Base-by-base conservation (phyloP, 140 eudicot genomes). In the Anethum foeniculum region DNA sequence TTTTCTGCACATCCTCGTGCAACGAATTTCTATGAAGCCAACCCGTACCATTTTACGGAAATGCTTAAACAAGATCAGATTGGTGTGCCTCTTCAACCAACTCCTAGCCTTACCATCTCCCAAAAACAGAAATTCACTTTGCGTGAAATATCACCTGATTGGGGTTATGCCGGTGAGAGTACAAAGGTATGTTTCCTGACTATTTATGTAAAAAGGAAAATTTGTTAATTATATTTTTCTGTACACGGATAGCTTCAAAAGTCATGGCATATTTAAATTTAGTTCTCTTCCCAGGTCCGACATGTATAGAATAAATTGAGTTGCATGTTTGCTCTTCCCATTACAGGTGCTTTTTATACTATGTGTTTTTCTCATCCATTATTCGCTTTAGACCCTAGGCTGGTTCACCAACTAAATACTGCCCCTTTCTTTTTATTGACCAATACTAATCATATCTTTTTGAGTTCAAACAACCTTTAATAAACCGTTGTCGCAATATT, bases 141-240 rank as follows among this genome's bases (percentile, higher is more conserved):
- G 62, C 88, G 86, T 72, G 98, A 91, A 77, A 85, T 96, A 79
- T 88, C 93, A 80, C 99, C 99, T 68, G 93, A 90, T 80, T 96
- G 98, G 98, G 96, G 97, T 51, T 96, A 85, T 90, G 83, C 92
- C 71, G 82, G 89, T 76, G 97, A 96, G 85, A 78, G 88, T 60
- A 87, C 97, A 19, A 96, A 93, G 98, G 98, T 96, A 87, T 76
- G 15, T 84, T 62, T 32, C 81, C 51, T 71, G 30, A 83, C 60
- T 11, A 71, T 60, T 72, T 62, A 9, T 86, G 19, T 27, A 13
- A 48, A 43, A 30, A 36, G 44, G 27, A 16, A 73, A 73, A n/a
- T 30, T 30, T 68, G n/a, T 9, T 14, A 14, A 30, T 28, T 28
- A 14, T 28, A 68, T 28, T 13, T 27, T 11, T 10, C 41, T 67